Evolutionary conservation across 2,329 filamentous ascomycete species (phyloP), one percentile per base, ranked within the genome.

Genomic region (Claviceps sp.): DNA sequence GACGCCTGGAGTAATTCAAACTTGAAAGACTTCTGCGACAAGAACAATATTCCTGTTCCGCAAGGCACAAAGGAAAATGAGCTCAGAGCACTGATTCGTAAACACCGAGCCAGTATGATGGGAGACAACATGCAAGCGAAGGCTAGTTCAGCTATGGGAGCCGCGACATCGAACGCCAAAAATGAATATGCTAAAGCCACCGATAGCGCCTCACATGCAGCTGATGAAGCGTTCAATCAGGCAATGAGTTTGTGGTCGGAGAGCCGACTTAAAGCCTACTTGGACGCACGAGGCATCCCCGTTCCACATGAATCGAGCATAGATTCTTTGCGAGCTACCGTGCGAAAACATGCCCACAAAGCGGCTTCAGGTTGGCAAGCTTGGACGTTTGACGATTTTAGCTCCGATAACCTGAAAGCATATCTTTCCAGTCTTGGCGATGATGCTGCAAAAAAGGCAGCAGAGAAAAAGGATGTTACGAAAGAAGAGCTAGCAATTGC

Each of bases 1-100:
- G 84, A 95, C 60, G 82, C 86, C 4, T 98, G 93, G 93, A 84
- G 85, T 62, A 90, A 96, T 63, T 78, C 78, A 42, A 76, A 95
- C 67, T 77, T 98, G 65, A 97, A 97, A 77, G 84, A 88, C 56
- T 97, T 93, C 73, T 82, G 82, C 52, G 91, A 97, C 72, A 88
- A 90, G 76, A 93, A 97, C 61, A 81, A 82, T 53, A 85, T 98
- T 64, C 67, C 63, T 13, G 88, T 96, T 49, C 93, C 93, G 9
- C 91, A 97, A 65, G 93, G 91, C 47, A 94, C 87, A 63, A 90
- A 86, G 74, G 74, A 81, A 59, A 94, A 96, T 62, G 91, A 98
- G 68, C 78, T 97, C 26, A 75, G 94, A 50, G 89, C 91, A 50
- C 79, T 97, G 56, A 85, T 91, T 57, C 88, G 91, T 65, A 94